Base-by-base conservation (phyloP, 805 yeast genomes). In the Yarrowia osloensis region DNA sequence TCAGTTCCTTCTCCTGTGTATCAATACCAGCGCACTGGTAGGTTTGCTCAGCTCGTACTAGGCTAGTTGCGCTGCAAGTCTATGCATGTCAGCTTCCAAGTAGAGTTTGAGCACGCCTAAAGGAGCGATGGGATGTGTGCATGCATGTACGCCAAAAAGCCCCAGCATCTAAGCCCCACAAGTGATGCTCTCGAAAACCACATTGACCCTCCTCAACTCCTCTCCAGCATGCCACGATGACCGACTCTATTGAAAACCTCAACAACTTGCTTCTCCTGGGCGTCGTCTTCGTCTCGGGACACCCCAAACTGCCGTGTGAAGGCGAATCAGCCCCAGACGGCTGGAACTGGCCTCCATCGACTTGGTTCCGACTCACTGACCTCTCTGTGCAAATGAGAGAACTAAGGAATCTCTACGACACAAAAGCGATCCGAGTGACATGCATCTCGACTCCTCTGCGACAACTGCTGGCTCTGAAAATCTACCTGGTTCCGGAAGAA, bases 281-380 rank as follows among this genome's bases (percentile, higher is more conserved):
- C 28, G 54, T 44, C 13, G 11, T 61, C 1, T 44, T 46, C 15
- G 22, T 46, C 31, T 17, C 52, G 9, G 66, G 54, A 24, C 22
- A 22, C 31, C 54, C 66, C 4, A 29, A 28, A 24, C 54, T 31
- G n/a, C 54, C 54, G 4, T 61, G 52, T 24, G 19, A 1, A 11
- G 54, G 52, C 11, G 54, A 44, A 22, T 4, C 15, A 3, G 54
- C 66, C 17, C 66, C 66, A 2, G 66, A 61, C 13, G 54, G 44
- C 31, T 61, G 66, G 66, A 11, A 44, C 31, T 61, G 66, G 66
- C 66, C 66, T n/a, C 54, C 66, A 1, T 44, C 44, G 4, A 57
- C 63, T 19, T 61, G 52, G 66, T 44, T 44, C n/a, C 21, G 15
- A 1, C 13, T 22, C 13, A 17, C n/a, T 6, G 12, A 44, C 15